Percentiles rank a stretch among this genome's conserved stretches.
These are phyloP conservation scores for Citrus hindsii DNA, from an alignment of 345 rosid species.

Conservation along the genomic window DNA sequence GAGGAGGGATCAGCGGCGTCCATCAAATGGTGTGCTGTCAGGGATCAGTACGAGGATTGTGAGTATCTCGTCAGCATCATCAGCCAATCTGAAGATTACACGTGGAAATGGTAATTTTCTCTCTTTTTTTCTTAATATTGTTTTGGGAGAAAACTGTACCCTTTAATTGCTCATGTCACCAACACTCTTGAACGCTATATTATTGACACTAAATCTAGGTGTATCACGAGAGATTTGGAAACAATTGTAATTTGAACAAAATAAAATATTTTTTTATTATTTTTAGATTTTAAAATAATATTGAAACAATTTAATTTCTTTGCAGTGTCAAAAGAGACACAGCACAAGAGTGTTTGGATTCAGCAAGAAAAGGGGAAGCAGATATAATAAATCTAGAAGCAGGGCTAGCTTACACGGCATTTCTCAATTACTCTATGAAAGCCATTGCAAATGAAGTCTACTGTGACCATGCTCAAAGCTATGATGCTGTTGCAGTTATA, in stretches of 20 bases:
- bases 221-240: too few species aligned
- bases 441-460: constrained; percentile 45
- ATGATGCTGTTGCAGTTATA: constrained; percentile 24
- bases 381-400: constrained; percentile 34
- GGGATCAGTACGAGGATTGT: constrained; percentile 29
- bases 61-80: constrained; percentile 12
- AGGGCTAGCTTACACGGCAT: constrained; percentile 35
- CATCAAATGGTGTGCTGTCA: constrained; percentile 29
- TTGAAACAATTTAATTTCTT: not conserved
- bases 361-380: constrained; percentile 30
- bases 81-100: constrained; percentile 21
- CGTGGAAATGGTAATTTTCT: constrained; percentile 35
- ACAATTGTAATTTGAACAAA: too few species aligned
- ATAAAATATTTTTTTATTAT: too few species aligned
- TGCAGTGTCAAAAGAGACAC: constrained; percentile 27
- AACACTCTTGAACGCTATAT: too few species aligned
- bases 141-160: too few species aligned
- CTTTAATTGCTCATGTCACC: not conserved
- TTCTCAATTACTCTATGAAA: constrained; percentile 40
- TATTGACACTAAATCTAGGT: too few species aligned
- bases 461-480: constrained; percentile 28
- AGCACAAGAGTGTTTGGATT: constrained; percentile 27
- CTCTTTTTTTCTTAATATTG: not conserved
- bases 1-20: not conserved
- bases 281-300: too few species aligned